These are phyloP conservation scores for Colletotrichum sp. DNA, from an alignment of 2,329 filamentous ascomycete genomes.

Conservation along the genomic window DNA sequence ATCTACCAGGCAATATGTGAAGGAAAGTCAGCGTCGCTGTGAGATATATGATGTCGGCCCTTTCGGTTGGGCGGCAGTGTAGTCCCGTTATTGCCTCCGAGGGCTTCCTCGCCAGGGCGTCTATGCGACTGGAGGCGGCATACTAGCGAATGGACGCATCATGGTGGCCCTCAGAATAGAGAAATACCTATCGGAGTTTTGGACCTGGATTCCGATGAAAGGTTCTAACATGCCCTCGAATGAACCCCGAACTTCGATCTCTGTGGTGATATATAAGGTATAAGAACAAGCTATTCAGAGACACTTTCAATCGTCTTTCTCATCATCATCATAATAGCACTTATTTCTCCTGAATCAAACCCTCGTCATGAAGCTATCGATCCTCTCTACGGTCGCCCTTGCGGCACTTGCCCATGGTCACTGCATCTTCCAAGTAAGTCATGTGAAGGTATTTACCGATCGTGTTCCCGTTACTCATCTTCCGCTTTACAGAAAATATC, in stretches of 20 bases:
- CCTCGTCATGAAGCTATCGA: neutral
- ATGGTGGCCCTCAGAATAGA: neutral
- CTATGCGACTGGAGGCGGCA: neutral
- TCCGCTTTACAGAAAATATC: neutral
- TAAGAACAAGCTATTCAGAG: neutral
- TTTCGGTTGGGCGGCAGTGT: neutral
- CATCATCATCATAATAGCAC: neutral
- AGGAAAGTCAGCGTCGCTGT: neutral
- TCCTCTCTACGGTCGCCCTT: neutral
- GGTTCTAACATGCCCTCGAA: neutral
- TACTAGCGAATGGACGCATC: neutral
- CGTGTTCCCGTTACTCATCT: neutral
- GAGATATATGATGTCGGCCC: neutral
- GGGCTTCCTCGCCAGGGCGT: neutral
- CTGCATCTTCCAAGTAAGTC: slow-evolving; percentile 14
- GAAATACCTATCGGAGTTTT: neutral
- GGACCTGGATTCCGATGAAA: neutral
- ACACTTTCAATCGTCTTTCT: too few species aligned
- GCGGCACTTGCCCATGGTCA: slow-evolving; percentile 1
- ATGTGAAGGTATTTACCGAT: neutral
- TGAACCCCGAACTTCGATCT: neutral
- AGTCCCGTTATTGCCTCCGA: neutral
- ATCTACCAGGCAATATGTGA: neutral
- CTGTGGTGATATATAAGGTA: neutral
- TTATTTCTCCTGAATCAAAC: too few species aligned